Conservation (phyloP, 768 basidiomycete genomes). For the Pleurotus citrinopileatus region DNA sequence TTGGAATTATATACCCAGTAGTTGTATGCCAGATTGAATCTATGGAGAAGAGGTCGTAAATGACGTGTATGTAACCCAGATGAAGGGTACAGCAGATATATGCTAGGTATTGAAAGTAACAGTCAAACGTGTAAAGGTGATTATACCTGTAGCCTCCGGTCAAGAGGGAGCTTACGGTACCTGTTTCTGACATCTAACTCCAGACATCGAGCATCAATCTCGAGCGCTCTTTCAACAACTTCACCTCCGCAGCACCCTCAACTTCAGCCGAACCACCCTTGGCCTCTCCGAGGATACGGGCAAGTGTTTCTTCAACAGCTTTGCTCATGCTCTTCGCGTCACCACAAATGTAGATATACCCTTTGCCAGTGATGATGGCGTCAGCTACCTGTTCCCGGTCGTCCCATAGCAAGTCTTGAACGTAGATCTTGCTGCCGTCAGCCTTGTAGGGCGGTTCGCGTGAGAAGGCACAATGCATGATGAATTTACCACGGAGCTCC, state of each 20-base stretch:
- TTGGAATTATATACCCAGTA: too few species aligned
- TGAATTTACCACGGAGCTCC: constrained; percentile 91
- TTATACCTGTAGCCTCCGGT: constrained; percentile 11
- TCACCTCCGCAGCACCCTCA: constrained; percentile 89
- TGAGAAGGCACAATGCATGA: constrained; percentile 87
- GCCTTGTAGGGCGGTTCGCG: constrained; percentile 83
- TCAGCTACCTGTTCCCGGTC: constrained; percentile 80
- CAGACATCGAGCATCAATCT: constrained; percentile 86
- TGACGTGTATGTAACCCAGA: neutral
- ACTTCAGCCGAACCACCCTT: constrained; percentile 88
- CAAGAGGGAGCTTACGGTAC: too few species aligned
- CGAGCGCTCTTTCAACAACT: constrained; percentile 92
- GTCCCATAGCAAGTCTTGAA: constrained; percentile 96
- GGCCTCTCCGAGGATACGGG: constrained; percentile 83
- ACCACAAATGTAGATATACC: constrained; percentile 96
- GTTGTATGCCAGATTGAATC: too few species aligned
- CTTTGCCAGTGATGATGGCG: constrained; percentile 90
- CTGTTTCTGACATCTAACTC: too few species aligned
- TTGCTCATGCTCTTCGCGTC: constrained; percentile 97
- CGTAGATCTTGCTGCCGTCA: constrained; percentile 95
- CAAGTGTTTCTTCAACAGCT: constrained; percentile 88
- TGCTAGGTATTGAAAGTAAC: constrained; percentile 7
- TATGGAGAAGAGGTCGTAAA: neutral
- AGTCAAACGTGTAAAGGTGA: constrained; percentile 13
- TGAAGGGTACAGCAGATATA: neutral